These are phyloP conservation scores for Annulohypoxylon bovei DNA, from an alignment of 495 filamentous ascomycete genomes.

Conservation along the genomic window DNA sequence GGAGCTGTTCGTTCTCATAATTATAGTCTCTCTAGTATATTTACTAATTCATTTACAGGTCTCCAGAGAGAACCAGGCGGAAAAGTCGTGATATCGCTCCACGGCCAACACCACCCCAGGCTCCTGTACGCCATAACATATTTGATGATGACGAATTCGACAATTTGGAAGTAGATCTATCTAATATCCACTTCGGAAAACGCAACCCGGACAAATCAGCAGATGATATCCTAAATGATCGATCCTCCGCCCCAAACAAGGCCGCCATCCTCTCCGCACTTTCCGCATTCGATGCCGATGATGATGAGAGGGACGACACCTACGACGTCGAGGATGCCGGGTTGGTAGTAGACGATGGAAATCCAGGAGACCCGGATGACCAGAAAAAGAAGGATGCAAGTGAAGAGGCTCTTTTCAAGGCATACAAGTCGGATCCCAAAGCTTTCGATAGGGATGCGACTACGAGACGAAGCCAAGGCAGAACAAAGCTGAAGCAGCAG, in stretches of 20 bases:
- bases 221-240: slow-evolving; percentile 63
- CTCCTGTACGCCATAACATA: slow-evolving; percentile 64
- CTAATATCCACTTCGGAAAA: slow-evolving; percentile 80
- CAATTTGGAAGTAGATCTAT: slow-evolving; percentile 68
- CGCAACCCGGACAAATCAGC: slow-evolving; percentile 69
- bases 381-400: slow-evolving; percentile 54
- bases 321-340: slow-evolving; percentile 94
- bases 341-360: slow-evolving; percentile 74
- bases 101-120: slow-evolving; percentile 51
- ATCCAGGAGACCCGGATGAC: slow-evolving; percentile 49
- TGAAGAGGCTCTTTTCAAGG: slow-evolving; percentile 71
- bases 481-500: slow-evolving; percentile 73
- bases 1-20: slow-evolving; percentile 55
- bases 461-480: slow-evolving; percentile 69
- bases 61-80: slow-evolving; percentile 35
- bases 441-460: slow-evolving; percentile 74
- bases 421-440: slow-evolving; percentile 68
- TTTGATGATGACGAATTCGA: slow-evolving; percentile 87
- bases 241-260: slow-evolving; percentile 72
- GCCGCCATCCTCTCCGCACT: slow-evolving; percentile 91
- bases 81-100: slow-evolving; percentile 50
- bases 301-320: slow-evolving; percentile 97
- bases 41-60: slow-evolving; percentile 42
- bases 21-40: not conserved
- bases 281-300: slow-evolving; percentile 89